Percentiles rank a stretch among this genome's conserved stretches.
phyloP scores from a whole-genome alignment of 2,329 filamentous ascomycete species.

The Ceratocystis albifundus region DNA sequence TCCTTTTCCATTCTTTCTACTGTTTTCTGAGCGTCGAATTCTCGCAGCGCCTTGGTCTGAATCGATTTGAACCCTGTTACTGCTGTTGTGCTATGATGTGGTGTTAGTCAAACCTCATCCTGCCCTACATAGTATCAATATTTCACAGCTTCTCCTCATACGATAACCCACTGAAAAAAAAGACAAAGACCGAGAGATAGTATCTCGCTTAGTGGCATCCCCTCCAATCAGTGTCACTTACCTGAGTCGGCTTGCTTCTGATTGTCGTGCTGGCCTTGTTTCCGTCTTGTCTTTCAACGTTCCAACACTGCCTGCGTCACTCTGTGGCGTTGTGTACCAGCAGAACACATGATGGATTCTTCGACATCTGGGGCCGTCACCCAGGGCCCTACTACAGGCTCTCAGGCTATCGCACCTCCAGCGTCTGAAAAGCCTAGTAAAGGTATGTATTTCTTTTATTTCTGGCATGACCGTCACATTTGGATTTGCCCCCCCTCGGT shows the following conservation, averaged over 20 bases:
- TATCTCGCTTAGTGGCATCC: background rate
- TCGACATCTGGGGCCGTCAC: background rate
- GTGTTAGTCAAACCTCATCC: conserved; percentile 1
- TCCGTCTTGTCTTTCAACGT: background rate
- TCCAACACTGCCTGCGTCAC: background rate
- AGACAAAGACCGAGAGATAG: background rate
- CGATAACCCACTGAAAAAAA: background rate
- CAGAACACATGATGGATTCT: background rate
- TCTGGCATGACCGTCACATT: background rate
- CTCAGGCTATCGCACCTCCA: conserved; percentile 9
- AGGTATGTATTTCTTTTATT: conserved; percentile 18
- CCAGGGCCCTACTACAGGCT: conserved; percentile 15
- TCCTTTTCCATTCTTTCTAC: background rate
- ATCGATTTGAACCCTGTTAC: background rate
- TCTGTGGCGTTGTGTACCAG: background rate
- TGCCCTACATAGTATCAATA: background rate
- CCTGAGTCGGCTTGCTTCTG: background rate
- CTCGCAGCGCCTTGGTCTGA: background rate
- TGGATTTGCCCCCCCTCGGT: background rate
- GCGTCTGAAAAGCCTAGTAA: conserved; percentile 21
- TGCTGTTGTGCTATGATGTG: conserved; percentile 1
- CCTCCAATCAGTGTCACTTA: background rate
- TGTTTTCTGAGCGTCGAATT: background rate
- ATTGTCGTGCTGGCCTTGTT: background rate
- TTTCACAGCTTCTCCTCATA: background rate